Evolutionary conservation across 495 filamentous ascomycete species (phyloP).

Genomic region (Aspergillus hancockii): DNA sequence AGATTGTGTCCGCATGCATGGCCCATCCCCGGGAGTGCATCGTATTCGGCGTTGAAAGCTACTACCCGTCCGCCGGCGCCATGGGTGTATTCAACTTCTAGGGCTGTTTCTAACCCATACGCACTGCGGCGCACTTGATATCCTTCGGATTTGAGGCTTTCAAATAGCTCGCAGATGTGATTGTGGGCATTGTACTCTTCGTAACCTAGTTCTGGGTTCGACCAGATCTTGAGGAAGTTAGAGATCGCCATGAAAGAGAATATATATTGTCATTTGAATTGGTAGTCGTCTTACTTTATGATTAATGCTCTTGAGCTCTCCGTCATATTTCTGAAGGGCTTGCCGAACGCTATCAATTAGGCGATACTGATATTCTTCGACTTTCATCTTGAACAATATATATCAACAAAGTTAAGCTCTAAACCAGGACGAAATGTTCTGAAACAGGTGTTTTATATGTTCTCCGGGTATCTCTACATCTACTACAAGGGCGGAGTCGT

Average conservation of each 20-base stretch:
- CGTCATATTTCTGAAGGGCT: constrained; percentile 31
- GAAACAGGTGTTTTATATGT: background rate
- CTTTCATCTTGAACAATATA: constrained; percentile 24
- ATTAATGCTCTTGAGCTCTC: constrained; percentile 47
- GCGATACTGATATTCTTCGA: constrained; percentile 26
- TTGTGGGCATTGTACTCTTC: constrained; percentile 55
- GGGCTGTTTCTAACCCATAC: constrained; percentile 57
- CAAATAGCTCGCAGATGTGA: constrained; percentile 48
- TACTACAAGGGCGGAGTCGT: no score
- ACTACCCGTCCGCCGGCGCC: constrained; percentile 50
- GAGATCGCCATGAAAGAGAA: background rate
- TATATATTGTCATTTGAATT: background rate
- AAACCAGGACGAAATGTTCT: no score
- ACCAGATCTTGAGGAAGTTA: constrained; percentile 34
- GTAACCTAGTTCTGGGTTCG: constrained; percentile 57
- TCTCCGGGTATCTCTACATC: no score
- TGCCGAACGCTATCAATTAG: constrained; percentile 33
- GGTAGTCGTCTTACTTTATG: constrained; percentile 34
- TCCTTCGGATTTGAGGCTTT: constrained; percentile 27
- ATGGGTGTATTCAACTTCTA: constrained; percentile 53
- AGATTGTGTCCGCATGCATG: constrained; percentile 53
- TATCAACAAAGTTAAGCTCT: background rate
- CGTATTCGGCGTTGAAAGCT: constrained; percentile 61
- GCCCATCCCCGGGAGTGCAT: constrained; percentile 46
- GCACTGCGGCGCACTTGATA: constrained; percentile 43